Conservation (phyloP, 1,284 basidiomycete species). For the Tilletiopsis washingtonensis region DNA sequence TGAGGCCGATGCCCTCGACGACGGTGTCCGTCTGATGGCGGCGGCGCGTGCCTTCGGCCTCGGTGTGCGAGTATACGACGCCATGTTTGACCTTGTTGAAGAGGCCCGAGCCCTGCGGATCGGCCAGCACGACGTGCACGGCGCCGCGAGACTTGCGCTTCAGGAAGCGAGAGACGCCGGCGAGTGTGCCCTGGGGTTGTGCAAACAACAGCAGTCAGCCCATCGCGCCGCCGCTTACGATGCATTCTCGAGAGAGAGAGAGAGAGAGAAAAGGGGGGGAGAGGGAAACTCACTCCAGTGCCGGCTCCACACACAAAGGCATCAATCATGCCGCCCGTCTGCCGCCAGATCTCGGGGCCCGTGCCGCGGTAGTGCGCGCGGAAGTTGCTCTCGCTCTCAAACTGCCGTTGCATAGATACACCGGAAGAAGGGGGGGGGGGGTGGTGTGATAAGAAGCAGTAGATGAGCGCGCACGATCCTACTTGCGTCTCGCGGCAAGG, state of each 20-base stretch:
- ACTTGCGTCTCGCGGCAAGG: too few relatives aligned
- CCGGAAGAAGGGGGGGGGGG: not conserved
- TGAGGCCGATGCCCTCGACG: constrained; percentile 60
- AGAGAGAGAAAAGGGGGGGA: not conserved
- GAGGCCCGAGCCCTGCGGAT: constrained; percentile 89
- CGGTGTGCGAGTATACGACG: constrained; percentile 85
- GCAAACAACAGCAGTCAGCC: too few relatives aligned
- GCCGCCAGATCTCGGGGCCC: constrained; percentile 90
- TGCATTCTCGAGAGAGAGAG: not conserved
- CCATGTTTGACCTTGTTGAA: constrained; percentile 72
- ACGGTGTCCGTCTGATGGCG: constrained; percentile 61
- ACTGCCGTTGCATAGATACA: constrained; percentile 15
- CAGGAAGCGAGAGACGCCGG: constrained; percentile 72
- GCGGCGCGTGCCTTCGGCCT: constrained; percentile 88
- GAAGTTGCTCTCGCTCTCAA: constrained; percentile 78
- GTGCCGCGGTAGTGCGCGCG: constrained; percentile 82
- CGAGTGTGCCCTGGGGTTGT: constrained; percentile 63
- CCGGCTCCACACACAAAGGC: constrained; percentile 93
- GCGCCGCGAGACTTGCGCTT: constrained; percentile 49
- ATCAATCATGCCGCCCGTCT: constrained; percentile 72
- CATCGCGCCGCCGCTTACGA: too few relatives aligned
- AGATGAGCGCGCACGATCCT: not conserved
- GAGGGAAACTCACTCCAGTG: constrained; percentile 59
- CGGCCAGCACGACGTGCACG: constrained; percentile 58
- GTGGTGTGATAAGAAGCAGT: too few relatives aligned